Base-by-base conservation (phyloP, 495 filamentous ascomycete species). In the Eremomyces bilateralis region DNA sequence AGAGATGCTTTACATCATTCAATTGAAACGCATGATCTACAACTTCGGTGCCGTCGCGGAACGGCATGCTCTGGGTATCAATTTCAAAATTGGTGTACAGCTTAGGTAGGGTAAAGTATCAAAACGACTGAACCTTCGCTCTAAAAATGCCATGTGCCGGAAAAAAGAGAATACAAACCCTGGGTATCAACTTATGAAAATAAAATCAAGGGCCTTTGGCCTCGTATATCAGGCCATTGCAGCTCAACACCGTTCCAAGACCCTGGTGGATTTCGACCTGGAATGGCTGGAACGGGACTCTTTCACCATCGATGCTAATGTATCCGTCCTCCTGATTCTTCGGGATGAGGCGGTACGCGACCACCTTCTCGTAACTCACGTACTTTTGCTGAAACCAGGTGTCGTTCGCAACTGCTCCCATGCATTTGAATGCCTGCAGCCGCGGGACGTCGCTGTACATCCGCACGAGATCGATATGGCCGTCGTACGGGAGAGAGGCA, bases 251-350 rank as follows among this genome's bases (percentile, higher is more conserved):
- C 1, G 77, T 81, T n/a, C 80, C 88, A 17, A 95, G 57, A 0
- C 82, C 80, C 31, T 64, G 62, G 56, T 92, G 80, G 11, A 93
- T 58, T 57, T 97, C 88, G 5, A 70, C 80, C 56, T 97, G 88
- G 52, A 92, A 85, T 0, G 79, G 73, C 37, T 73, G 73, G 45
- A 84, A 94, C 1, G 80, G 78, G 8, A 90, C 58, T 16, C 69
- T 60, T 53, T 97, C 88, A 18, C 88, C 88, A 44, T 97, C 88
- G 45, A 97, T 80, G 48, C 81, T 85, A 52, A 97, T 84, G 53
- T 80, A 88, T 3, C 88, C 82, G 31, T 65, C 60, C 31, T 58
- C 62, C 32, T 47, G 59, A 33, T 65, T 56, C 15, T 71, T 73
- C 0, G 88, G 88, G 0, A 75, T 68, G 40, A 97, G 70, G 21